Evolutionary conservation across 495 filamentous ascomycete genomes (phyloP).

Genomic region (Glarea lozoyensis): DNA sequence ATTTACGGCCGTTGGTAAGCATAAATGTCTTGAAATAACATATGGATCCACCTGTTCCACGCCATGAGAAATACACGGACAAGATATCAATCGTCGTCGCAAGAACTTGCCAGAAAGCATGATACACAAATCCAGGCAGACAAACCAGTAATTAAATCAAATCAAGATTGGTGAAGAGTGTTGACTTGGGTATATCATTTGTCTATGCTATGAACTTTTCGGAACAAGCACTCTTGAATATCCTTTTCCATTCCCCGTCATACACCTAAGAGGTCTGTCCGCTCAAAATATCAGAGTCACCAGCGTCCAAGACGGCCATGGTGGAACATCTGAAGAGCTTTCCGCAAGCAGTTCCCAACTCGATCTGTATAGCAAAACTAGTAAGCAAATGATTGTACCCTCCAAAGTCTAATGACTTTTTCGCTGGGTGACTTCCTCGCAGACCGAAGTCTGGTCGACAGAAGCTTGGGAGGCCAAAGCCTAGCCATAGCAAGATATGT

Average conservation of each 20-base stretch:
- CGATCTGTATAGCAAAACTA: slow-evolving; percentile 62
- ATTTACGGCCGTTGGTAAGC: no score
- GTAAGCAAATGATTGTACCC: slow-evolving; percentile 48
- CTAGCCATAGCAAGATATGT: slow-evolving; percentile 8
- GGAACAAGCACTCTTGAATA: no score
- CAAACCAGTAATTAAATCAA: no score
- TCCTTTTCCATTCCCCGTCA: slow-evolving; percentile 7
- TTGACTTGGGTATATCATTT: no score
- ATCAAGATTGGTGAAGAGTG: no score
- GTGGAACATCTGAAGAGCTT: slow-evolving; percentile 87
- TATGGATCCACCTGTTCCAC: no score
- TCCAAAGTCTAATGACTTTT: slow-evolving; percentile 81
- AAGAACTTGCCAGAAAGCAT: no score
- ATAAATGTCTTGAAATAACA: no score
- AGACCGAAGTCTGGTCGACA: slow-evolving; percentile 16
- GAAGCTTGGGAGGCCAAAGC: slow-evolving; percentile 19
- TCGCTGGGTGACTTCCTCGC: slow-evolving; percentile 55
- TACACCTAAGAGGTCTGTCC: slow-evolving; percentile 48
- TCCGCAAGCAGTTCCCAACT: slow-evolving; percentile 89
- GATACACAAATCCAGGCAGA: no score
- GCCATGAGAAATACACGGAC: no score
- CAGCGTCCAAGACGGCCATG: slow-evolving; percentile 92
- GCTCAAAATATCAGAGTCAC: slow-evolving; percentile 94
- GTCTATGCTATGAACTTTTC: no score
- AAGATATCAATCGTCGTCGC: no score